Percentiles rank a stretch among this genome's conserved stretches.
Evolutionary conservation across 345 rosid genomes (phyloP).

Genomic region (Xanthoceras sorbifolium): DNA sequence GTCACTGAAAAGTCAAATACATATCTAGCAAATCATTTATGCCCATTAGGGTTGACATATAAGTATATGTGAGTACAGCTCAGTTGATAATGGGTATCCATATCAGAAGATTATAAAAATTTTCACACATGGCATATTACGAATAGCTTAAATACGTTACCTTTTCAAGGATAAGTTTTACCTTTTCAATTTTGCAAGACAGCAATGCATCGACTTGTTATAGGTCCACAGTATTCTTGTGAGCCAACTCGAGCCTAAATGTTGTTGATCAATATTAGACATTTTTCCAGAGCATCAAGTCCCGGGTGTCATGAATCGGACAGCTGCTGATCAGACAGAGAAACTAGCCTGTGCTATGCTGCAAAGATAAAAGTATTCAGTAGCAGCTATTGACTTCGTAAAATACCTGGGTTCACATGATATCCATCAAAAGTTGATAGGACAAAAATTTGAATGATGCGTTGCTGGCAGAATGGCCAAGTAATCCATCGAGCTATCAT

Average conservation of each 20-base stretch:
- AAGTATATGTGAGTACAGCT: not conserved
- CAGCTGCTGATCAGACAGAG: not conserved
- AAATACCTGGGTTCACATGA: not conserved
- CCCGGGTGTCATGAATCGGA: not conserved
- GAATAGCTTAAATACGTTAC: slow-evolving; percentile 8
- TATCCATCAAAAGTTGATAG: no score
- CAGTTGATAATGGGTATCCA: not conserved
- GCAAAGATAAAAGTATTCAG: not conserved
- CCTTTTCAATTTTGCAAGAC: not conserved
- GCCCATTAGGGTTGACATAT: not conserved
- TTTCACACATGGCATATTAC: not conserved
- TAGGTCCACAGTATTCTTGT: no score
- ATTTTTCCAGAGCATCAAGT: not conserved
- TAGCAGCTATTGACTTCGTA: not conserved
- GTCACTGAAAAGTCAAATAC: not conserved
- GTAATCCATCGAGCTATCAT: no score
- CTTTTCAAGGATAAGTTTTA: not conserved
- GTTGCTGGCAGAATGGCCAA: no score
- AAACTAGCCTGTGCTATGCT: slow-evolving; percentile 8
- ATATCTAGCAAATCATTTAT: not conserved
- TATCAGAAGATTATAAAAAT: not conserved
- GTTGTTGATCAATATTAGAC: not conserved
- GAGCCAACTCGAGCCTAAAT: not conserved
- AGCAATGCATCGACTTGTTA: not conserved
- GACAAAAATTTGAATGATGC: no score